Percentiles rank a stretch among this genome's conserved stretches.
These are phyloP conservation scores for Prunus yedoensis DNA, from an alignment of 331 rosid species.

Conservation along the genomic window DNA sequence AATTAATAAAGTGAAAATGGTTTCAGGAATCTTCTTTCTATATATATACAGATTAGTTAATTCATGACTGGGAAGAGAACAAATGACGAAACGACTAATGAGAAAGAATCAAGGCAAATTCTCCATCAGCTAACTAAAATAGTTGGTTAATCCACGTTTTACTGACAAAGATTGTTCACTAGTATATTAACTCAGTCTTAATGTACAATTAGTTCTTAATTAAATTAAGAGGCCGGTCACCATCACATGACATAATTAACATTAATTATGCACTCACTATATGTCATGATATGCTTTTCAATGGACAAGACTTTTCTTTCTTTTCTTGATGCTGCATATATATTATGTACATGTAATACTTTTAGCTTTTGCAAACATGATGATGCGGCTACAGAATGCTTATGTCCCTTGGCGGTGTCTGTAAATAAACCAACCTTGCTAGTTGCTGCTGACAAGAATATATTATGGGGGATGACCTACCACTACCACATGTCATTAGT, in stretches of 20 bases:
- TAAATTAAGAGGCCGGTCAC: background rate
- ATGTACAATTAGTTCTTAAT: background rate
- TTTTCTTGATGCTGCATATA: background rate
- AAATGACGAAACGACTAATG: background rate
- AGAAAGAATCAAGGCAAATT: background rate
- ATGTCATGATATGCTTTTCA: background rate
- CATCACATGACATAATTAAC: background rate
- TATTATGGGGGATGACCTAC: background rate
- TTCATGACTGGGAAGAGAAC: background rate
- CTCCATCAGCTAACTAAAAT: background rate
- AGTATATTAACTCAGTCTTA: background rate
- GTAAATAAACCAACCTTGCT: background rate
- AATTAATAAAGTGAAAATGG: background rate
- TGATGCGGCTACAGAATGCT: background rate
- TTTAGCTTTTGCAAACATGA: background rate
- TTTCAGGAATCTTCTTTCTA: background rate
- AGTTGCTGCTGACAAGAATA: background rate
- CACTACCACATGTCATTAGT: background rate
- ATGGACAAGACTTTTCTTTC: background rate
- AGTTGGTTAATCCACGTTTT: constrained; percentile 2
- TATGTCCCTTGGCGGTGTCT: background rate
- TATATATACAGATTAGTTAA: too few species aligned
- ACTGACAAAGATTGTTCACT: constrained; percentile 16
- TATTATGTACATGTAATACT: background rate
- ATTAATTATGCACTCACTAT: too few species aligned